A percentile compares a stretch with the other conserved stretches of the same genome.
phyloP scores from a whole-genome alignment of 345 rosid species.

The Dipteronia sinensis region DNA sequence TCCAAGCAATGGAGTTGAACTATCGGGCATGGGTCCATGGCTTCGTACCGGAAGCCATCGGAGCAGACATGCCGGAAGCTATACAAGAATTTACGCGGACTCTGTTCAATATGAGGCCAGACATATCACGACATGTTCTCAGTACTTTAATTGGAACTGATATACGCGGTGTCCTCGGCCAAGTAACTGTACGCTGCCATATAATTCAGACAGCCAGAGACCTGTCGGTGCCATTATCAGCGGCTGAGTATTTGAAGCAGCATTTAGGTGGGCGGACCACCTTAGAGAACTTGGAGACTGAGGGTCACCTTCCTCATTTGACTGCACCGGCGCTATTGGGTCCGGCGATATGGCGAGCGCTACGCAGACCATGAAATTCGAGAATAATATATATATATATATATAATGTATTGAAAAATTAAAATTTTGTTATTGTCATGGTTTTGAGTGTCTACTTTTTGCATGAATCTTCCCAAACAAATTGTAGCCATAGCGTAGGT shows the following conservation, averaged over 20 bases:
- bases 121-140: slow-evolving; percentile 45
- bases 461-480: neutral
- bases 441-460: too few relatives aligned
- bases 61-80: slow-evolving; percentile 56
- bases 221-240: slow-evolving; percentile 45
- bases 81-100: slow-evolving; percentile 56
- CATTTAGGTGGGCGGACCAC: slow-evolving; percentile 55
- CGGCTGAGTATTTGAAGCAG: slow-evolving; percentile 43
- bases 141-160: slow-evolving; percentile 45
- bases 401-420: too few relatives aligned
- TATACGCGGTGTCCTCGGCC: slow-evolving; percentile 46
- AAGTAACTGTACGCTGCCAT: slow-evolving; percentile 47
- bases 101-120: slow-evolving; percentile 62
- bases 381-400: too few relatives aligned
- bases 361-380: slow-evolving; percentile 29
- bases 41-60: slow-evolving; percentile 48
- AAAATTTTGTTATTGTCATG: too few relatives aligned
- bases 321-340: slow-evolving; percentile 45
- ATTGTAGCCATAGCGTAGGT: neutral
- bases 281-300: slow-evolving; percentile 42
- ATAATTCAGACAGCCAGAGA: slow-evolving; percentile 51
- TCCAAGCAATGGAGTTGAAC: slow-evolving; percentile 54
- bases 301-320: slow-evolving; percentile 59
- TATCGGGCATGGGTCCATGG: slow-evolving; percentile 56
- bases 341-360: slow-evolving; percentile 43